These are phyloP conservation scores for Plasmodium gonderi DNA, from an alignment of 169 alveolate species.

Conservation along the genomic window DNA sequence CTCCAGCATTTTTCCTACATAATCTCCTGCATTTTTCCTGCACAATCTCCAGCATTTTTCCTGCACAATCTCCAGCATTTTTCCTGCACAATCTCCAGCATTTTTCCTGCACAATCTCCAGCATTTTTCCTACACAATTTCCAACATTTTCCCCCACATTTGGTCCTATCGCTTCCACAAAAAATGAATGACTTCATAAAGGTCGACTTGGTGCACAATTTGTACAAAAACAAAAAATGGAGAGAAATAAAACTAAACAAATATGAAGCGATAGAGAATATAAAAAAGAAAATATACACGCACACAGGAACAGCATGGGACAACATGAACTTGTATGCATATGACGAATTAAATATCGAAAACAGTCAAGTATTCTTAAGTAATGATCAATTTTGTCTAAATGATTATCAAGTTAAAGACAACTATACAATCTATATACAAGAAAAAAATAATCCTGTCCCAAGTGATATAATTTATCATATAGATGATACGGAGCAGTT, in stretches of 20 bases:
- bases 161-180: too few relatives aligned
- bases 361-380: conserved; percentile 69
- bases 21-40: too few relatives aligned
- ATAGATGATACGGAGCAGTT: conserved; percentile 38
- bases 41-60: too few relatives aligned
- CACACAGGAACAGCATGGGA: conserved; percentile 76
- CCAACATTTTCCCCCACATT: too few relatives aligned
- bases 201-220: conserved; percentile 75
- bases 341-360: conserved; percentile 48
- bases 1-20: too few relatives aligned
- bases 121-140: too few relatives aligned
- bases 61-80: too few relatives aligned
- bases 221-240: conserved; percentile 72
- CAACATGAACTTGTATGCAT: conserved; percentile 77
- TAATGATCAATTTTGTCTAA: conserved; percentile 42
- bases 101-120: too few relatives aligned
- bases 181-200: conserved; percentile 49
- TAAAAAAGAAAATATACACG: conserved; percentile 77
- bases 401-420: conserved; percentile 74
- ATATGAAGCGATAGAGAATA: conserved; percentile 72
- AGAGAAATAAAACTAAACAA: conserved; percentile 76
- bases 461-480: conserved; percentile 19
- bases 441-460: neutral
- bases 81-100: too few relatives aligned
- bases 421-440: conserved; percentile 76